These are phyloP conservation scores for Saccharomycopsis sp. DNA, from an alignment of 805 yeast genomes.

Conservation along the genomic window DNA sequence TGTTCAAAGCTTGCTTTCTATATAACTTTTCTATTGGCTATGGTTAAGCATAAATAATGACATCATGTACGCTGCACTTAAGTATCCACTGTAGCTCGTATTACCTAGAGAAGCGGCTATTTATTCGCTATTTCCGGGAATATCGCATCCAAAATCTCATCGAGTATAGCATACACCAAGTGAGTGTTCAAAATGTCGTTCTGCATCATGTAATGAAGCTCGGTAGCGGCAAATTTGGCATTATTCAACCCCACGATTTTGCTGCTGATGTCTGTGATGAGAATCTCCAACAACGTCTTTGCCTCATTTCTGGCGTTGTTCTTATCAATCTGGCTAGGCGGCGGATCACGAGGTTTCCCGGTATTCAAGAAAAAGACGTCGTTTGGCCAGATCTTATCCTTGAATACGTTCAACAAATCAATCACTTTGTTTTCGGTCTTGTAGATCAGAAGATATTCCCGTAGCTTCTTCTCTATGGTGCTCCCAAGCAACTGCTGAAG, in stretches of 20 bases:
- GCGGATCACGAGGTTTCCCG: slow-evolving; percentile 2
- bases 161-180: slow-evolving; percentile 51
- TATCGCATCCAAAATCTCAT: slow-evolving; percentile 42
- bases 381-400: slow-evolving; percentile 41
- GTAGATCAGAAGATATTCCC: slow-evolving; percentile 30
- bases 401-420: slow-evolving; percentile 31
- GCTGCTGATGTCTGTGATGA: slow-evolving; percentile 59
- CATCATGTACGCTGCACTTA: no score
- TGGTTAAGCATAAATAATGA: no score
- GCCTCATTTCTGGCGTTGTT: slow-evolving; percentile 53
- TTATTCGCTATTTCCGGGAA: slow-evolving; percentile 19
- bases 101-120: no score
- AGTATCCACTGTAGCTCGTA: no score
- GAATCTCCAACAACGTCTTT: slow-evolving; percentile 42
- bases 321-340: slow-evolving; percentile 25
- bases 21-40: no score
- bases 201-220: slow-evolving; percentile 62
- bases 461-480: slow-evolving; percentile 67
- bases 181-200: slow-evolving; percentile 65
- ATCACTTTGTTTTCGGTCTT: slow-evolving; percentile 40
- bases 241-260: slow-evolving; percentile 66
- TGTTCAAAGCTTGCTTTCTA: no score
- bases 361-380: slow-evolving; percentile 39
- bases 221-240: slow-evolving; percentile 54
- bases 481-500: slow-evolving; percentile 84